Evolutionary conservation across 306 rosid species (phyloP), one percentile per base, ranked within the genome.

Genomic region (Prunus salicina): DNA sequence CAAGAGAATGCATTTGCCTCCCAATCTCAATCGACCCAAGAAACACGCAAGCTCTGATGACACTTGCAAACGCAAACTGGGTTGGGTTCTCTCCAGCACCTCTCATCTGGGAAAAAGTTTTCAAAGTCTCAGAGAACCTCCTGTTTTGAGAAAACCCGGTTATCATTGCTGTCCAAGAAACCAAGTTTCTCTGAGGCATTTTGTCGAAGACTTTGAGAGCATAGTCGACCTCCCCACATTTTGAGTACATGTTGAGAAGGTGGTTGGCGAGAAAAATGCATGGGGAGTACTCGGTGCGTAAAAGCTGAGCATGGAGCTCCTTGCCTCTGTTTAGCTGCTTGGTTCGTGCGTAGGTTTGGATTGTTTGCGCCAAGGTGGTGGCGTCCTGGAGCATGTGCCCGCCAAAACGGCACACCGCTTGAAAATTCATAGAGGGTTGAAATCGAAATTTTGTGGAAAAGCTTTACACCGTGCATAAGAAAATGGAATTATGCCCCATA

Each of bases 151-250:
- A 82, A 84, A 83, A 85, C 58, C 79, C 90, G 38, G 88, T 81
- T 24, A 89, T 77, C 89, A 89, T 80, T 14, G 88, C 76, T 0
- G 88, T 85, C 90, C 90, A 87, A 38, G 94, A 85, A 78, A 89
- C 88, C 57, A 82, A 56, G 72, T 89, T 87, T 87, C 90, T 82
- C 0, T 78, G 78, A 12, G 81, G 72, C 90, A 85, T 83, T 87
- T 63, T 58, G 63, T 87, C 86, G 76, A 89, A 89, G 53, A 87
- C 56, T 55, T 80, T 85, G 15, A 78, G 50, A 10, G 93, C 88
- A 27, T 73, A 80, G 14, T 71, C 73, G 52, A 84, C 30, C 24
- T 71, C 63, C 55, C 91, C 91, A 12, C 91, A 83, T 83, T 84
- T 83, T 24, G 84, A 77, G 47, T 89, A 85, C 82, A 87, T 64